Base-by-base conservation (phyloP, 495 filamentous ascomycete genomes). In the Aspergillus saccharolyticus region DNA sequence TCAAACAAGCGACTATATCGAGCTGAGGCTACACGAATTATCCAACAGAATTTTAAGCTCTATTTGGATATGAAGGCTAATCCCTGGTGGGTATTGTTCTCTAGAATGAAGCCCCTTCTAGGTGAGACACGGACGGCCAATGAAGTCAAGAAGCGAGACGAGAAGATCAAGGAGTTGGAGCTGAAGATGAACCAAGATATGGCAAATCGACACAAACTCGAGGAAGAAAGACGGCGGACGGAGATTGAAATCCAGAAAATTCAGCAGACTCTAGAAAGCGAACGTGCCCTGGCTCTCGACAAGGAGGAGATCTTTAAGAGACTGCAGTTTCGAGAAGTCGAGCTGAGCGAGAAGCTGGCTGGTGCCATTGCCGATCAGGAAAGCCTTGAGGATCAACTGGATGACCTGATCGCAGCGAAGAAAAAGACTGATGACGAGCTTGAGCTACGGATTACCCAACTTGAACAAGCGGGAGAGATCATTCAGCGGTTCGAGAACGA, bases 291-390 rank as follows among this genome's bases (percentile, higher is more conserved):
- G 25, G 95, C 95, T 0, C 77, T 99, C 8, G 95, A 99, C 70
- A 99, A 97, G 66, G 95, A 99, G 61, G 94, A 97, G 59, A 97
- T 99, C 42, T 97, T 97, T 76, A 94, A 92, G 67, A 83, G 95
- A 17, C 78, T 97, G n/a, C 93, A 96, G 65, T 68, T 87, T 39
- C 85, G 93, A 21, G 94, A 97, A 67, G 83, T 85, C 4, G 92
- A 97, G 64, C 79, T 99, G 0, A 86, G 82, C 17, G 95, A 99
- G 64, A 96, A 97, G 73, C 78, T 99, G 19, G 82, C 90, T 14
- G 94, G 86, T 30, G 92, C 94, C n/a, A 80, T 97, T 48, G 88
- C 96, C 17, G 95, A 99, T 61, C 94, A 97, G 70, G 95, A 97
- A 66, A 84, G 83, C 28, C 82, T 97, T 2, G 95, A 99, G 68